Base-by-base conservation (phyloP, 2,329 filamentous ascomycete species). In the Eutypa lata region DNA sequence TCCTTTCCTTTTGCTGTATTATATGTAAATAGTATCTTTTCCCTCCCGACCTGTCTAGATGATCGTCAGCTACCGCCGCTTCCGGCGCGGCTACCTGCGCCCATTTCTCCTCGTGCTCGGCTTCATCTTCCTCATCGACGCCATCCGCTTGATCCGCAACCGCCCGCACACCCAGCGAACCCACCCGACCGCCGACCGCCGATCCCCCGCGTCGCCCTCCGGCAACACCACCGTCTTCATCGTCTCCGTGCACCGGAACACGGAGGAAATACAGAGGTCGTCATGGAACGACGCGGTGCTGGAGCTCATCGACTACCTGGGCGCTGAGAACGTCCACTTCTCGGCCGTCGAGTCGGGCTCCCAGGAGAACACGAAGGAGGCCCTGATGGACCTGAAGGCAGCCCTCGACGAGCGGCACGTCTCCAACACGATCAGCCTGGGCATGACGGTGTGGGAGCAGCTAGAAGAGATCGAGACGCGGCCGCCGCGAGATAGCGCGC, bases 291-390 rank as follows among this genome's bases (percentile, higher is more conserved):
- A 76, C 14, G 82, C 80, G 2, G 70, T 89, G 2, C 55, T 86
- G 1, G 72, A 77, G 2, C 70, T 89, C 26, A 76, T 81, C 33
- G 71, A 77, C 55, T 72, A 77, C 43, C 71, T 88, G 6, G 86
- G 87, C 0, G 66, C 77, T 1, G 77, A 80, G 16, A 87, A 88
- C 63, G 79, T 88, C 3, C 87, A 80, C 65, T 76, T 90, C 52
- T 82, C 80, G 33, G 79, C 88, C 19, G 79, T 85, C 60, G 86
- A 89, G 67, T 86, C 83, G 48, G 86, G 86, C 2, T 87, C 84
- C 53, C 84, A 81, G 68, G 87, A 90, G 66, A 71, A 82, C 51
- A 85, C 84, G 4, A 88, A 88, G 64, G 81, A 74, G 11, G 82
- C 81, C 2, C 70, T 90, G 57, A 70, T 72, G 42, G 76, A 82